Base-by-base conservation (phyloP, 768 basidiomycete species). In the Panaeolus cyanescens region DNA sequence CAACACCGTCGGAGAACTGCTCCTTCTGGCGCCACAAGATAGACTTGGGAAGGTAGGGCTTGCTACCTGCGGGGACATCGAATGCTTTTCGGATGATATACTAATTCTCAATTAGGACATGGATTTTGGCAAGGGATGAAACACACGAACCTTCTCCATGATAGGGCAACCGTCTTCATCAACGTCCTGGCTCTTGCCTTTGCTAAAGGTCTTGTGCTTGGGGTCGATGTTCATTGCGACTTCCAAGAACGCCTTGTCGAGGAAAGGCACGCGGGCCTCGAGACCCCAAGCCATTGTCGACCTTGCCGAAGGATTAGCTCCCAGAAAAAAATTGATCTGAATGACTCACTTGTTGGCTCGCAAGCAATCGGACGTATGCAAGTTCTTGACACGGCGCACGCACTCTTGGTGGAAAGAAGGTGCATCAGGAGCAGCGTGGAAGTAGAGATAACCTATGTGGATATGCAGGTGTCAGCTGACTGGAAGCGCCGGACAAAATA, bases 221-320 rank as follows among this genome's bases (percentile, higher is more conserved):
- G 97, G 84, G 65, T 96, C 89, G 67, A 95, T 77, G 77, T 90
- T 90, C 94, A 99, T 93, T 1, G 95, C 84, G 20, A 91, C 91
- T 58, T 99, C 95, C 56, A 99, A 81, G 86, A 99, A 99, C 15
- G 85, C 79, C 78, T 95, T 96, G 82, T 99, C 97, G 59, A 99
- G 87, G 88, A 99, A 99, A 12, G 97, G 97, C 5, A 99, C 97
- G 54, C 97, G 93, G 2, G 95, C 95, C 74, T 99, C 97, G 53
- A 99, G 87, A 64, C 97, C 97, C 96, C 96, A 99, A 1, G 97
- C 97, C 97, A 99, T 99, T 7, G 97, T 99, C 28, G 96, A 97
- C 71, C 92, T 92, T 56, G 56, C 32, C 34, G 45, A 54, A 50
- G 32, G 54, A 55, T 5, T 30, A 62, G 10, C 17, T 59, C 30